Evolutionary conservation across 2,329 filamentous ascomycete species (phyloP), one percentile per base, ranked within the genome.

Genomic region (Lachnellula hyalina): DNA sequence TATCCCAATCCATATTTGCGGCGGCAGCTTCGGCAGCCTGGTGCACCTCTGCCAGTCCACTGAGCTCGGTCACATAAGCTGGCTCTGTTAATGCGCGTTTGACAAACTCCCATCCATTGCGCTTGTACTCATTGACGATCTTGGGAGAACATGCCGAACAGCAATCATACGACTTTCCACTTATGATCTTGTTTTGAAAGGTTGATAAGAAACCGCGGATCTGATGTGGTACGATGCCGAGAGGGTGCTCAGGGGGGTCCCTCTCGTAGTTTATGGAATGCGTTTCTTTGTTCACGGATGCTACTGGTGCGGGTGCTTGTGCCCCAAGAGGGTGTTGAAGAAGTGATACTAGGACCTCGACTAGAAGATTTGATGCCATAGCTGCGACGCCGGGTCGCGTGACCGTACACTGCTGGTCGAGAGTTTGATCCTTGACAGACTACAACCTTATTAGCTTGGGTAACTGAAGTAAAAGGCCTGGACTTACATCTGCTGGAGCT

Each of bases 361-460:
- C 93, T 5, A 96, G 80, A 35, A 96, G 79, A 2, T 90, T 90
- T 2, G 94, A 96, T 7, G 94, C 94, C 54, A 96, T 94, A 9
- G 91, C 87, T 14, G 94, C 93, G 36, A 96, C 85, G 15, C 94
- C 94, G 0, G 94, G 94, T 9, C 94, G 84, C 2, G 94, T 99
- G 19, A 99, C 94, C 0, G 94, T 99, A 72, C 94, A 99, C 73
- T 97, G 94, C 70, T 99, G 94, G 69, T 99, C 94, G 11, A 99
- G 84, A 0, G 94, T 97, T 64, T 92, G 89, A 66, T 96, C 91
- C 72, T 93, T 96, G 68, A 96, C 82, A 2, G 91, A 96, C 89
- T 96, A 66, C 48, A 56, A 28, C n/a, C 28, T 53, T 44, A 51
- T 55, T 60, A 66, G 63, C 38, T 44, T 11, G 15, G 35, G 28